phyloP scores from a whole-genome alignment of 108 stramenopile species.

The Hondaea fermentalgiana region DNA sequence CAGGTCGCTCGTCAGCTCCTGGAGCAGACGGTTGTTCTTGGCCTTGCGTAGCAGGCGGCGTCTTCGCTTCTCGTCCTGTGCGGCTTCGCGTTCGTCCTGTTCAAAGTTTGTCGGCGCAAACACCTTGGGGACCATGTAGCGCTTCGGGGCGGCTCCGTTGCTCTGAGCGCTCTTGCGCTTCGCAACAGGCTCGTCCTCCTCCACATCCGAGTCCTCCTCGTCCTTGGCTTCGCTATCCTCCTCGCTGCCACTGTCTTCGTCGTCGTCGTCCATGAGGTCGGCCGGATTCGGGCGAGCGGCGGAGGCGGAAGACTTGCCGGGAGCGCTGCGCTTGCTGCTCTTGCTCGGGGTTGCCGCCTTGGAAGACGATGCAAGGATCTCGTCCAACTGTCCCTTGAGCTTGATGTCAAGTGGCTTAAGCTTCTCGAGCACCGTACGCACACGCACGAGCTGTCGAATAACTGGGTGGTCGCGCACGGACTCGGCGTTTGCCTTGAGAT shows the following conservation, averaged over 20 bases:
- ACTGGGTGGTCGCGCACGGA: conserved; percentile 41
- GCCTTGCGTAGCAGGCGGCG: background rate
- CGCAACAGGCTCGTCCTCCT: background rate
- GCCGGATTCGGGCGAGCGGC: conserved; percentile 16
- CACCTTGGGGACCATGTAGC: conserved; percentile 12
- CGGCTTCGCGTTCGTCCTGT: background rate
- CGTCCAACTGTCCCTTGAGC: conserved; percentile 43
- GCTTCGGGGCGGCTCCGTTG: background rate
- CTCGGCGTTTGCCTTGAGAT: conserved; percentile 44
- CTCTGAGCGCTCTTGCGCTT: too few species aligned
- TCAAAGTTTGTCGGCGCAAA: background rate
- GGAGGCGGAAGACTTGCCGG: background rate
- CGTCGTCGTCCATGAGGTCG: conserved; percentile 21
- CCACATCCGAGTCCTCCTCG: background rate
- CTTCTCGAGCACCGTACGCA: conserved; percentile 38
- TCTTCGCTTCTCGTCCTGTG: background rate
- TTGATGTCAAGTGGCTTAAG: conserved; percentile 36
- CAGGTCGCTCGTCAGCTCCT: conserved; percentile 18
- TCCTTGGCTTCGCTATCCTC: conserved; percentile 3
- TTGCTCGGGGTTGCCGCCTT: background rate
- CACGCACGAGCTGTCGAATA: conserved; percentile 34
- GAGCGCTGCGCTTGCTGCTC: background rate
- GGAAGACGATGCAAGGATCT: conserved; percentile 22
- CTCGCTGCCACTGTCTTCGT: conserved; percentile 20
- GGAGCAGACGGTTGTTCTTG: conserved; percentile 5